phyloP scores from a whole-genome alignment of 23 red algal genomes.

The Cyanidiococcus yangmingshanensis region DNA sequence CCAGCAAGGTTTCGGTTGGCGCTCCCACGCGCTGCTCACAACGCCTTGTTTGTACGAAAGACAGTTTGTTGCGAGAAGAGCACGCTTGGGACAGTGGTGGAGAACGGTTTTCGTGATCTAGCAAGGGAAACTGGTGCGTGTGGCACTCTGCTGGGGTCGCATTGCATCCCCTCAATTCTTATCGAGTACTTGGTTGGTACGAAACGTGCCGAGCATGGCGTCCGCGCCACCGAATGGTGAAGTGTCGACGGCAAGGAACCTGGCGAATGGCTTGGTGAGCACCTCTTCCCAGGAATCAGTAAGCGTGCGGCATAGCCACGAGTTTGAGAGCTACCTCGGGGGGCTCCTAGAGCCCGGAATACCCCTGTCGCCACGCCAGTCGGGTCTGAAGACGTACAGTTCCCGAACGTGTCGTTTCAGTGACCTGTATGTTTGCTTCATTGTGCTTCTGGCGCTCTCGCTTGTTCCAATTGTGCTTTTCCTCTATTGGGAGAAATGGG shows the following conservation, averaged over 20 bases:
- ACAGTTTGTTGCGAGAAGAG: no score
- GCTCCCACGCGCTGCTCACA: no score
- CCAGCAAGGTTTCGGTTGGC: no score
- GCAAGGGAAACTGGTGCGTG: no score
- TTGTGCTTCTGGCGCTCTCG: not conserved
- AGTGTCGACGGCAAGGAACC: not conserved
- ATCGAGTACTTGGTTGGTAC: not conserved
- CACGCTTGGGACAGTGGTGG: no score
- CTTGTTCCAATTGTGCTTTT: not conserved
- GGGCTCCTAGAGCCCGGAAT: not conserved
- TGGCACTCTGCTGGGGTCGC: no score
- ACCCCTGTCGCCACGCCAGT: constrained; percentile 4
- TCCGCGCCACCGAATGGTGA: not conserved
- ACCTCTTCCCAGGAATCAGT: not conserved
- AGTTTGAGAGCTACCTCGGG: not conserved
- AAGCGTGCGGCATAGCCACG: not conserved
- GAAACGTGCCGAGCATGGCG: not conserved
- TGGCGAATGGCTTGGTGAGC: not conserved
- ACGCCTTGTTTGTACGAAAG: no score
- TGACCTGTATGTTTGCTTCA: constrained; percentile 4
- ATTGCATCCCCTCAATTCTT: no score
- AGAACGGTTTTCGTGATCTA: no score
- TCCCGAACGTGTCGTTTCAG: not conserved
- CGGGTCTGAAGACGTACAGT: not conserved
- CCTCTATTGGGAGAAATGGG: not conserved